Base-by-base conservation (phyloP, 179 eudicot genomes). In the Camellia oleifera region DNA sequence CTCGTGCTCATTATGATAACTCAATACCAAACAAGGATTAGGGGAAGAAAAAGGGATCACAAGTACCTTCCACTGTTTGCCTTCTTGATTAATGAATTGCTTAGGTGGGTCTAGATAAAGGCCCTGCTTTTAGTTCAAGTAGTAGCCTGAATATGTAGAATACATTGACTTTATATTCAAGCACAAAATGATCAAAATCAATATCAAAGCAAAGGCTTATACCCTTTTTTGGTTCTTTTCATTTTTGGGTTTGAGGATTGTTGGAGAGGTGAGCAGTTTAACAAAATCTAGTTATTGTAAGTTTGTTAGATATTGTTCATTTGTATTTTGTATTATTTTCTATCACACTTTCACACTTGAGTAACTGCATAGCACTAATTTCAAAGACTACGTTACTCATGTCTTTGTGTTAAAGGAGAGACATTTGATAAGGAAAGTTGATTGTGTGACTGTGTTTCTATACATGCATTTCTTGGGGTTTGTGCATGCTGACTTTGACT, bases 401-500 rank as follows among this genome's bases (percentile, higher is more conserved):
- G 32, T 32, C 32, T 32, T 32, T 32, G 32, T 32, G 32, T 69
- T 69, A 6, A 17, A 69, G 14, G 52, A 17, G 15, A 5, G 7
- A 18, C 14, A 18, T 61, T 42, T 60, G 60, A 12, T 42, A 45
- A 56, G 66, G 7, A 18, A 50, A 50, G 5, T 17, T 75, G 23
- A 42, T 7, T 45, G 4, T 9, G 32, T 68, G 73, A 5, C 1
- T 12, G 14, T 50, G 4, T 69, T n/a, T 57, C 13, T 61, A 66
- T 66, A 20, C 46, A n/a, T 52, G 7, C 61, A 69, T 32, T 52
- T 60, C 10, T 53, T 4, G 17, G 66, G 44, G 74, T 62, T 62
- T 32, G 26, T 78, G 18, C 32, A 4, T 77, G 7, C 77, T 67
- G 42, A 65, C 66, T 83, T 48, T n/a, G 48, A 17, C 62, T 80